Evolutionary conservation across 2,329 filamentous ascomycete species (phyloP), one percentile per base, ranked within the genome.

Genomic region (Blastomyces gilchristii): DNA sequence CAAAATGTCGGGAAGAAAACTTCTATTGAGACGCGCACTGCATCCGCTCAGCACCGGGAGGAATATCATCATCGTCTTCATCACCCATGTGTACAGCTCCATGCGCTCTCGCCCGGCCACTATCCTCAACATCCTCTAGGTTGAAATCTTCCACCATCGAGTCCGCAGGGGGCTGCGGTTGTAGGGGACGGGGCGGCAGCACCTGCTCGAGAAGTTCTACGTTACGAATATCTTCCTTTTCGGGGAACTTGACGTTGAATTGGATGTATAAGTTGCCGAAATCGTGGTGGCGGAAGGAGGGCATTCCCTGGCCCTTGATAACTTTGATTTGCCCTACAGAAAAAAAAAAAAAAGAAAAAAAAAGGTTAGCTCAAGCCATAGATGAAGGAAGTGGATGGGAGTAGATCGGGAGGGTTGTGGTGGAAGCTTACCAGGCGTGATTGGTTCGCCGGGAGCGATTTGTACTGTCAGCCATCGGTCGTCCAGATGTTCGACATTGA

Each of bases 211-310:
- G 86, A 14, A 87, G 82, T 63, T 90, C 85, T 69, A 96, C 89
- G 66, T 90, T 87, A 63, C 85, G 82, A 18, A 86, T 80, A 47
- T 84, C 74, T 73, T 85, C 81, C 80, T 87, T 88, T 72, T 90
- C 87, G 58, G 94, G 94, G 84, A 99, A 97, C 80, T 96, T 96
- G 79, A 99, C 91, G 72, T 90, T 87, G 80, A 99, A 99, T 75
- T 96, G 91, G 73, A 99, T 91, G 81, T 94, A 99, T 70, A 99
- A 82, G 80, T 99, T 97, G 72, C 94, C 94, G 73, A 85, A 87
- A 78, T 97, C 90, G 82, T 99, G 94, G 78, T 97, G 94, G 71
- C 94, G 87, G 78, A 86, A 89, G 3, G 94, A 95, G 52, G 94
- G 94, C 94, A 99, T 99, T 76, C 94, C 94, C 79, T 99, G 94